phyloP scores from a whole-genome alignment of 306 rosid species.

The Ceratonia siliqua region DNA sequence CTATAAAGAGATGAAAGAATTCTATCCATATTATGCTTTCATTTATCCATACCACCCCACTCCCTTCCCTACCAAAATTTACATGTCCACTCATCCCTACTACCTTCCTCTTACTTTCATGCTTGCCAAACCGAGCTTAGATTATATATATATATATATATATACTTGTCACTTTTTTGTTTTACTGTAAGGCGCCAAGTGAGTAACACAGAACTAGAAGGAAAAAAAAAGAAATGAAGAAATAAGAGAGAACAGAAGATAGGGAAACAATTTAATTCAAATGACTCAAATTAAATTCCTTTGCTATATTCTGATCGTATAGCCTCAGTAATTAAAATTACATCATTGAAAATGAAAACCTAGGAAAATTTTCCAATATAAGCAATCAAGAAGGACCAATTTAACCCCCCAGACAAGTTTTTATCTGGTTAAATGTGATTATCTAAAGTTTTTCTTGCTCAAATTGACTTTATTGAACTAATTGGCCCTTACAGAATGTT shows the following conservation, averaged over 20 bases:
- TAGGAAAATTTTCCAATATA: neutral
- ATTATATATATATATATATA: no score
- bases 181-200: neutral
- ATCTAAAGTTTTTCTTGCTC: neutral
- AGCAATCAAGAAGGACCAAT: conserved; percentile 24
- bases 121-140: neutral
- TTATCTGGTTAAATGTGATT: conserved; percentile 10
- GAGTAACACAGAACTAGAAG: neutral
- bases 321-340: neutral
- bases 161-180: neutral
- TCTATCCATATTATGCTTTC: neutral
- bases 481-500: conserved; percentile 20
- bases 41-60: neutral
- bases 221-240: neutral
- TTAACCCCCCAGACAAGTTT: neutral
- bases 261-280: neutral
- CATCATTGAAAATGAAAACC: neutral
- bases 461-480: conserved; percentile 19
- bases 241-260: neutral
- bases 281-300: neutral
- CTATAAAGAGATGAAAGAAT: neutral
- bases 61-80: neutral
- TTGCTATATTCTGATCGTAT: neutral
- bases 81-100: neutral
- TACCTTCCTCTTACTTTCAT: neutral